Base-by-base conservation (phyloP, 208 protist genomes). In the Borovskyia barvae region DNA sequence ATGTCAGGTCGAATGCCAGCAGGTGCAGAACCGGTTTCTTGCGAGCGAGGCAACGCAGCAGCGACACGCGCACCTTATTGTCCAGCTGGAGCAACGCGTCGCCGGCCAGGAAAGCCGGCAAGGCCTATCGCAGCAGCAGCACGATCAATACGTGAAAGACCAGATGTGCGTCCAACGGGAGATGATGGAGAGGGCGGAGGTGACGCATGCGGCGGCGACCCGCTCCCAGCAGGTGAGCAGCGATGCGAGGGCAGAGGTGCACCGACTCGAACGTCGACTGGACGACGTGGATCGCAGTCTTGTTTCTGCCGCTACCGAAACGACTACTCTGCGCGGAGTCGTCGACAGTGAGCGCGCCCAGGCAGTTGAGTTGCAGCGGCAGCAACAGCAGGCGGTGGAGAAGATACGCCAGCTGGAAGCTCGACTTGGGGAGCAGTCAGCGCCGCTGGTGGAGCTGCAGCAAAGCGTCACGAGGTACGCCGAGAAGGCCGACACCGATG, bases 191-290 rank as follows among this genome's bases (percentile, higher is more conserved):
- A 63, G 78, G n/a, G 41, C 83, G 11, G 83, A 90, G 47, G 60
- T 63, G 40, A 69, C 64, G 4, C 77, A 76, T 56, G 84, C 80
- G 9, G 33, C 69, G 7, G 75, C 75, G 3, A 53, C 72, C 2
- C 66, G 78, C n/a, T 61, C 72, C 17, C 80, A 90, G 45, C 69
- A 72, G 24, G 66, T 69, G 19, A 89, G 73, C 57, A 74, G 72
- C 24, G 56, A 74, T 3, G 77, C 76, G 3, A 75, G 76, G 42
- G 69, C 74, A 5, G 87, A 87, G 52, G 74, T 87, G 51, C 70
- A 82, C 25, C 75, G 87, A 6, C 67, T 89, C 20, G 80, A 87
- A 59, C 81, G 77, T 40, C 82, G 82, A 28, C 35, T 93, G 39
- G 63, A 70, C 63, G 63, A 62, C 39, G 40, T 57, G 15, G 63